Evolutionary conservation across 2,329 filamentous ascomycete genomes (phyloP), one percentile per base, ranked within the genome.

Genomic region (Calonectria honghensis): DNA sequence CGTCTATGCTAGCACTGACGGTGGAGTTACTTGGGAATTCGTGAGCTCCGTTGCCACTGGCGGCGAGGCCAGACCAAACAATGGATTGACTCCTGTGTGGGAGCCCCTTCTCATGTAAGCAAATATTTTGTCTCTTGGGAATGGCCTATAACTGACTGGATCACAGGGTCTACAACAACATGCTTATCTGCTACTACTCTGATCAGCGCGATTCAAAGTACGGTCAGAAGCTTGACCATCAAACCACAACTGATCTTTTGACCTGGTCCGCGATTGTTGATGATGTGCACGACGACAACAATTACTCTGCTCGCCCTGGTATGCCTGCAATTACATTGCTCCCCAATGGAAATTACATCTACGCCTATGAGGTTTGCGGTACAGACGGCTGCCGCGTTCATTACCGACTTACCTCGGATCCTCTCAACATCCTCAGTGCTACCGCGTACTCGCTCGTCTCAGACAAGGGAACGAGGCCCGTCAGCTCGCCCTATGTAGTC

Each of bases 11-110:
- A 92, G 89, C 57, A 85, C 82, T 10, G 92, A 95, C 80, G 84
- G 86, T 57, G 93, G 93, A 9, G 78, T 84, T 41, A 92, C 89
- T 1, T 95, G 93, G 93, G 85, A 90, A 35, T 95, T 94, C 77
- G 89, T 94, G 68, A 92, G 90, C 73, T 89, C 91, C 77, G 90
- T 95, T 57, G 93, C 93, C 0, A 85, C 86, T 2, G 93, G 93
- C 41, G 92, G 92, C n/a, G 87, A 88, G 61, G 92, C 93, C 2
- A 79, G 86, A 0, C 90, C 93, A 4, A 88, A 91, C 79, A 94
- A 95, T 79, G 93, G 91, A 1, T 82, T 91, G 48, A 93, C 92
- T 0, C 92, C 93, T 0, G 91, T 95, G 27, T 95, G 93, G 93
- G 94, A 95, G 82, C 93, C 93, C 0, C 94, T 93, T 82, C 84